phyloP scores from a whole-genome alignment of 768 basidiomycete species.

The Lactarius pseudohatsudake region DNA sequence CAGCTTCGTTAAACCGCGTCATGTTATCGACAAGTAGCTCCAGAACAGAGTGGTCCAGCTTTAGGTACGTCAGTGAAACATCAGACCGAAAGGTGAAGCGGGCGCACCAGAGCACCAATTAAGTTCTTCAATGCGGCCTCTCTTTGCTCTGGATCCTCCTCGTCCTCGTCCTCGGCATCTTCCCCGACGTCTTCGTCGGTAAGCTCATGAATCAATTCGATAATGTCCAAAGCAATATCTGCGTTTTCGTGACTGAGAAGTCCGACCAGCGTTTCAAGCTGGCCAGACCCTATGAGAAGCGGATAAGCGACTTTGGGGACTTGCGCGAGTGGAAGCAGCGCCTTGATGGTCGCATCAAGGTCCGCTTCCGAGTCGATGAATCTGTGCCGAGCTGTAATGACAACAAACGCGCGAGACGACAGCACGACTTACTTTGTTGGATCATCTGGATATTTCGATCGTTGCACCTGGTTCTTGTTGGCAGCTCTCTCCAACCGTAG shows the following conservation, averaged over 20 bases:
- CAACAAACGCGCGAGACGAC: constrained; percentile 5
- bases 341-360: constrained; percentile 83
- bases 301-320: constrained; percentile 81
- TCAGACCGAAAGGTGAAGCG: constrained; percentile 2
- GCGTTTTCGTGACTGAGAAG: constrained; percentile 94
- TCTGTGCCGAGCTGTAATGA: constrained; percentile 43
- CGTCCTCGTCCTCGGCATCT: constrained; percentile 63
- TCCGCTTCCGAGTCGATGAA: constrained; percentile 99
- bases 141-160: constrained; percentile 57
- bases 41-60: constrained; percentile 82
- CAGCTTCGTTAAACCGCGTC: constrained; percentile 80
- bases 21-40: constrained; percentile 92
- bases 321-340: constrained; percentile 86
- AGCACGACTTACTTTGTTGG: constrained; percentile 71
- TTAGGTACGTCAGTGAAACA: constrained; percentile 19
- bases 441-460: constrained; percentile 93
- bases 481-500: constrained; percentile 83
- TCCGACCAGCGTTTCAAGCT: constrained; percentile 69
- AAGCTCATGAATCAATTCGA: constrained; percentile 89
- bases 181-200: constrained; percentile 95
- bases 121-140: constrained; percentile 73
- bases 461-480: constrained; percentile 93
- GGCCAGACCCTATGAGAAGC: constrained; percentile 78
- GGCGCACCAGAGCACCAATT: constrained; percentile 71
- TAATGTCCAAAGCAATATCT: constrained; percentile 95